Evolutionary conservation across 768 basidiomycete genomes (phyloP).

Genomic region (Boletus rufocinnamomeus): DNA sequence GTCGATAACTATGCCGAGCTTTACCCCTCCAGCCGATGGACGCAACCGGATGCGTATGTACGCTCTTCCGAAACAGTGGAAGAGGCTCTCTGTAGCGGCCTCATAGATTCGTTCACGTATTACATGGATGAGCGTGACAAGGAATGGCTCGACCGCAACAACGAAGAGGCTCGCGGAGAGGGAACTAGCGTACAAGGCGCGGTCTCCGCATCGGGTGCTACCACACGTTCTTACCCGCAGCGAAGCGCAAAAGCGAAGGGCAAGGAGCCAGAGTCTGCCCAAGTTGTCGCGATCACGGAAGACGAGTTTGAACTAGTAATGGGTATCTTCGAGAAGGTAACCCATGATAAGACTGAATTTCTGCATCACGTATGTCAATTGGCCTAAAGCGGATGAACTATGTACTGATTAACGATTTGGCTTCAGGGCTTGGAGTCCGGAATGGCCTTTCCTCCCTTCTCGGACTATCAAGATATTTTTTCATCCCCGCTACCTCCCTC

Average conservation of each 20-base stretch:
- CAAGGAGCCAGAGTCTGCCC: constrained; percentile 73
- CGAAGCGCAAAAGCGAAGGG: constrained; percentile 80
- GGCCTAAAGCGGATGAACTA: neutral
- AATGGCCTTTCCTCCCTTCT: constrained; percentile 69
- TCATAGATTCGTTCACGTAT: constrained; percentile 80
- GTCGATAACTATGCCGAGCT: constrained; percentile 77
- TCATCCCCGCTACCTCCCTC: constrained; percentile 57
- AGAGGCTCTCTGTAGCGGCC: constrained; percentile 59
- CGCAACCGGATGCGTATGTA: constrained; percentile 75
- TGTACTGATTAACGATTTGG: neutral
- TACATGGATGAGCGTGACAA: constrained; percentile 96
- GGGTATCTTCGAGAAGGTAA: constrained; percentile 90
- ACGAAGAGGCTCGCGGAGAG: constrained; percentile 82
- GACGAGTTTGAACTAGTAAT: constrained; percentile 95
- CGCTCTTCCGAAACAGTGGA: constrained; percentile 87
- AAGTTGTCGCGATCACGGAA: constrained; percentile 72
- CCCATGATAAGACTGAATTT: constrained; percentile 87
- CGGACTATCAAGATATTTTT: constrained; percentile 72
- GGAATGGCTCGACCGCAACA: constrained; percentile 92
- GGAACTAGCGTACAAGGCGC: constrained; percentile 80
- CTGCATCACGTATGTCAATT: constrained; percentile 76
- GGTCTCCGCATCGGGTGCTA: constrained; percentile 49
- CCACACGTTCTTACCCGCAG: constrained; percentile 55
- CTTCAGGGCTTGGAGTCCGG: constrained; percentile 64
- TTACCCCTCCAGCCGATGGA: constrained; percentile 71